Base-by-base conservation (phyloP, 2,329 filamentous ascomycete genomes). In the Simplicillium sp. region DNA sequence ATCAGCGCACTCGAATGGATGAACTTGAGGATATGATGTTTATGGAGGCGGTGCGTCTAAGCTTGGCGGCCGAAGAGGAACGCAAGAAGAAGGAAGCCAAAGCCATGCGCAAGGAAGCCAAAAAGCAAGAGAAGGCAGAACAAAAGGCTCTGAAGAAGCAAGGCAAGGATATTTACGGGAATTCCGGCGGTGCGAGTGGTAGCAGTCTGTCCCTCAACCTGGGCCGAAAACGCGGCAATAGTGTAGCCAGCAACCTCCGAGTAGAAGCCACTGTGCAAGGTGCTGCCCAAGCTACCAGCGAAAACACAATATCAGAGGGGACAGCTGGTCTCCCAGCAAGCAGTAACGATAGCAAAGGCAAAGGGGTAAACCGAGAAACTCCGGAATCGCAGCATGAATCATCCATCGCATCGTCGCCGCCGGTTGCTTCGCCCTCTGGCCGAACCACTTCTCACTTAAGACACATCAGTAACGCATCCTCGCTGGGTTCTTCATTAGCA, bases 1-100 rank as follows among this genome's bases (percentile, higher is more conserved):
- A 52, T 41, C 53, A 68, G 44, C 60, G 70, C 36, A 58, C 56
- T 42, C 73, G 87, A 25, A 78, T 94, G 56, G 87, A 94, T 16
- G 89, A 97, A 50, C 72, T 97, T 0, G 92, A 98, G 58, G 90
- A 95, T 37, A 85, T 98, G 69, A 98, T 98, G 92, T 88, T 97
- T 70, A 87, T 92, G 72, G 92, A 98, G 59, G 92, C 92, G 1
- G 94, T 98, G 37, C 75, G 92, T 32, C 62, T 95, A 25, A 95
- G 88, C 37, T 68, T 98, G n/a, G 88, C 84, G 0, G 82, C 87
- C 1, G 92, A 98, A 58, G 90, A 97, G 54, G 90, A 97, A 34
- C 77, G 90, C n/a, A 84, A 87, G 50, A 82, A 77, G 36, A 92
- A 87, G 55, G 84, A 90, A 44, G 62, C 63, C 33, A 66, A 66